phyloP scores from a whole-genome alignment of 768 basidiomycete genomes.

The Serendipita sp. region DNA sequence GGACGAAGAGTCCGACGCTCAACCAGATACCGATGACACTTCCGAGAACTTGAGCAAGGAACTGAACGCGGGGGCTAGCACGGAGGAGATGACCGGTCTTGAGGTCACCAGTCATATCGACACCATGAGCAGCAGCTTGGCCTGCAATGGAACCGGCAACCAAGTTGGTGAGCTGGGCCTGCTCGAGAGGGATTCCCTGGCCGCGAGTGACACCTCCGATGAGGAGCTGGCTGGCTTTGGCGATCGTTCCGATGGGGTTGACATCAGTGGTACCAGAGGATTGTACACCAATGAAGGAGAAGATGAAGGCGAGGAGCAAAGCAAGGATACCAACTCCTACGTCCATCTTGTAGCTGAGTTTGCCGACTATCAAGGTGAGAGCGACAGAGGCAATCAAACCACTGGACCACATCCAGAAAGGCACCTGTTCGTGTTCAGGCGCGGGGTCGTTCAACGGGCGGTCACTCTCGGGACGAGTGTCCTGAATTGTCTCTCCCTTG shows the following conservation, averaged over 20 bases:
- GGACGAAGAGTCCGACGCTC: conserved; percentile 38
- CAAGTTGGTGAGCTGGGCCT: conserved; percentile 33
- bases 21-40: conserved; percentile 46
- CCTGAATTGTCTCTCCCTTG: background rate
- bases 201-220: conserved; percentile 46
- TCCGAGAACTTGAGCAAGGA: conserved; percentile 41
- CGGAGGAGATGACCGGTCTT: conserved; percentile 53
- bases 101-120: conserved; percentile 52
- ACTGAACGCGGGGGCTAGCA: conserved; percentile 46
- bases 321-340: conserved; percentile 36
- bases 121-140: conserved; percentile 38
- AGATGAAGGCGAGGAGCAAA: conserved; percentile 43
- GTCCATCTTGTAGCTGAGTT: background rate
- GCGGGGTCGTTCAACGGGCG: conserved; percentile 34
- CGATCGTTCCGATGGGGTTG: conserved; percentile 44
- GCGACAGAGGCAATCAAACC: conserved; percentile 33
- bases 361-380: conserved; percentile 19
- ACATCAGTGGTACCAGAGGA: conserved; percentile 42
- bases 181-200: conserved; percentile 17
- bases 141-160: conserved; percentile 37
- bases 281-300: conserved; percentile 53
- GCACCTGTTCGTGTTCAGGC: conserved; percentile 38
- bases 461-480: conserved; percentile 11
- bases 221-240: conserved; percentile 41
- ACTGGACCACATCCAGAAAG: conserved; percentile 35